Conservation (phyloP, 192 early-diverging fungal species). For the Entomortierella beljakovae region DNA sequence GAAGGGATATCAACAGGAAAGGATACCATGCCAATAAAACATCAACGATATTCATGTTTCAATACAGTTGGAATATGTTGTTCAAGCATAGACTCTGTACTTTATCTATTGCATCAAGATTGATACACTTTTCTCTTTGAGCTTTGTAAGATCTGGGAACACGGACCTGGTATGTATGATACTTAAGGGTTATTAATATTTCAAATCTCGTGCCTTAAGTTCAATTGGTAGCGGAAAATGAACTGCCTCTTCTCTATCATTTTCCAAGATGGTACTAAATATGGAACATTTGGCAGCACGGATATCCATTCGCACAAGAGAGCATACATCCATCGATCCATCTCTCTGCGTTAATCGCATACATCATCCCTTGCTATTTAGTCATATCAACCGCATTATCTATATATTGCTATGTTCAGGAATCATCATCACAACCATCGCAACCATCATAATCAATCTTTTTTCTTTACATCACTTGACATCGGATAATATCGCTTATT, state of each 20-base stretch:
- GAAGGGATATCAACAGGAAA: too few species aligned
- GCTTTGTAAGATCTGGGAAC: too few species aligned
- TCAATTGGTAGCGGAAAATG: not conserved
- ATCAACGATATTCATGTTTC: too few species aligned
- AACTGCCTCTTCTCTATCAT: slow-evolving; percentile 35
- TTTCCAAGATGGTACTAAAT: slow-evolving; percentile 20
- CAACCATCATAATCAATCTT: not conserved
- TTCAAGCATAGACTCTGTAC: too few species aligned
- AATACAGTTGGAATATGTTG: too few species aligned
- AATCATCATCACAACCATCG: not conserved
- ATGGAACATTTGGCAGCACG: not conserved
- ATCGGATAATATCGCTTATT: too few species aligned
- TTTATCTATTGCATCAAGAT: too few species aligned
- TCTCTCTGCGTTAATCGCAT: not conserved
- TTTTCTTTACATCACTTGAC: not conserved
- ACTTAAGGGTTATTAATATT: slow-evolving; percentile 13
- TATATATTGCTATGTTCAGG: not conserved
- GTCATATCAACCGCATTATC: not conserved
- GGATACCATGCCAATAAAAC: too few species aligned
- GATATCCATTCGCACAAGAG: slow-evolving; percentile 2
- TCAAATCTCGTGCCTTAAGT: not conserved
- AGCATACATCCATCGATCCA: slow-evolving; percentile 35
- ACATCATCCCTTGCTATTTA: not conserved
- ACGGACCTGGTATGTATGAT: not conserved
- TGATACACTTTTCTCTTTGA: too few species aligned